Conservation (phyloP, 495 filamentous ascomycete genomes). For the Pseudevernia furfuracea region DNA sequence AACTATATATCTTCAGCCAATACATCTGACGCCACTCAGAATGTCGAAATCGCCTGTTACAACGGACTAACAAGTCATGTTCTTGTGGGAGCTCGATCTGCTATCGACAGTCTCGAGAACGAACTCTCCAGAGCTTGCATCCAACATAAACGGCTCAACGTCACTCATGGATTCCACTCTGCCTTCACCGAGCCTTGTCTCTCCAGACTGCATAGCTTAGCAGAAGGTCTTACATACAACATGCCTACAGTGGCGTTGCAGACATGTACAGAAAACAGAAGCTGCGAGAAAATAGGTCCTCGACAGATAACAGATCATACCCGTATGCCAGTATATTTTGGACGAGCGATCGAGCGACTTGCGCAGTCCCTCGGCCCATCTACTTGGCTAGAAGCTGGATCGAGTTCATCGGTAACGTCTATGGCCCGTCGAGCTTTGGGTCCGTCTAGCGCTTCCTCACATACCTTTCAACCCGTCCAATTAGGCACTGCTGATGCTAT, state of each 20-base stretch:
- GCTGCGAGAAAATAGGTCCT: constrained; percentile 14
- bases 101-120: background rate
- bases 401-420: constrained; percentile 38
- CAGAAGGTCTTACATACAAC: constrained; percentile 26
- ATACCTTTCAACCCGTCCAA: constrained; percentile 39
- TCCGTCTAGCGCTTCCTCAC: background rate
- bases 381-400: constrained; percentile 38
- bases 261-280: constrained; percentile 15
- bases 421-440: constrained; percentile 37
- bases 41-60: constrained; percentile 40
- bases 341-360: constrained; percentile 33
- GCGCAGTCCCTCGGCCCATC: constrained; percentile 12
- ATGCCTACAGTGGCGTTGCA: constrained; percentile 28
- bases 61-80: constrained; percentile 44
- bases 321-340: constrained; percentile 38
- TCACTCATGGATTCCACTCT: constrained; percentile 46
- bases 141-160: constrained; percentile 31
- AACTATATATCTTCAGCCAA: constrained; percentile 5
- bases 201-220: constrained; percentile 26
- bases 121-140: constrained; percentile 11
- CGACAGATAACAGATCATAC: constrained; percentile 30
- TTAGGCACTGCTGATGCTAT: constrained; percentile 33
- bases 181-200: constrained; percentile 36
- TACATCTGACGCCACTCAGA: background rate
- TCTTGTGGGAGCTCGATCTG: constrained; percentile 33